phyloP scores from a whole-genome alignment of 1,139 yeast species.

The Candida sp. region DNA sequence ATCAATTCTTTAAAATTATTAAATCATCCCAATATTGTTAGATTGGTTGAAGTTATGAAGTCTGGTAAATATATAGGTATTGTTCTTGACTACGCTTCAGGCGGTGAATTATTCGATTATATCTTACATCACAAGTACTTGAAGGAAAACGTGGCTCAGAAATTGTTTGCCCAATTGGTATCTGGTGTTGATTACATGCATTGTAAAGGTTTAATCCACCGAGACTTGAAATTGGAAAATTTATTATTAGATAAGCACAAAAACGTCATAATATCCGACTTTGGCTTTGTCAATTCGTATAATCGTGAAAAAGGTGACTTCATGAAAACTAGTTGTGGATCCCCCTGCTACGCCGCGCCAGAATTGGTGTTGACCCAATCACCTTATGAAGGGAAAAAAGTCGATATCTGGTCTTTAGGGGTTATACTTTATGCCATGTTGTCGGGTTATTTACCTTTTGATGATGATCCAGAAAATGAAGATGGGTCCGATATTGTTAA shows the following conservation, averaged over 20 bases:
- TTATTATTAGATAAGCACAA: conserved; percentile 74
- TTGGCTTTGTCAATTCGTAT: conserved; percentile 92
- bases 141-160: conserved; percentile 82
- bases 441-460: conserved; percentile 96
- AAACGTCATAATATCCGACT: conserved; percentile 76
- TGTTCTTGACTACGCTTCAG: conserved; percentile 93
- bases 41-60: conserved; percentile 88
- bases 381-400: conserved; percentile 92
- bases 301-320: conserved; percentile 60
- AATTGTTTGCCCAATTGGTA: conserved; percentile 87
- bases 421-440: conserved; percentile 95
- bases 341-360: conserved; percentile 99
- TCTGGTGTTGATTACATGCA: conserved; percentile 94
- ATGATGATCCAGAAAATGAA: conserved; percentile 95
- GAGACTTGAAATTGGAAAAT: conserved; percentile 75
- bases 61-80: conserved; percentile 95
- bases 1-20: conserved; percentile 84
- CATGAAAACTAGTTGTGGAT: conserved; percentile 96
- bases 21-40: conserved; percentile 91
- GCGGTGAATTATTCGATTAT: conserved; percentile 95
- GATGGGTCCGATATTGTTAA: conserved; percentile 94
- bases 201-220: conserved; percentile 75
- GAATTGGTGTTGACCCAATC: conserved; percentile 86
- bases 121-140: conserved; percentile 82
- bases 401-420: conserved; percentile 97